Percentiles rank a stretch among this genome's conserved stretches.
Conservation (phyloP, 106 monocot species). For the Hemerocallis citrina region DNA sequence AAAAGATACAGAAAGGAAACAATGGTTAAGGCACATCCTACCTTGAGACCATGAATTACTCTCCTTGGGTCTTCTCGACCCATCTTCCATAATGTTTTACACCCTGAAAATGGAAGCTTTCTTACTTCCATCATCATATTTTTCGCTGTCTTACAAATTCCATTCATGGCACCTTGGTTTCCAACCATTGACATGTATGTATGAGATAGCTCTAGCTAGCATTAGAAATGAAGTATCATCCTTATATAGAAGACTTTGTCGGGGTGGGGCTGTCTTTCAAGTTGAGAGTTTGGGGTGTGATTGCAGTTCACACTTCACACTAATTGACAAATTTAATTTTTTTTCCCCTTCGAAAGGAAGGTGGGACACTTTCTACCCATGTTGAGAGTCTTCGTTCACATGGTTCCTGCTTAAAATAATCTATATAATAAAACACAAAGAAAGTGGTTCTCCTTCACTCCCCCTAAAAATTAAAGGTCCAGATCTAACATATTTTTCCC, state of each 20-base stretch:
- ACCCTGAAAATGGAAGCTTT: slow-evolving; percentile 16
- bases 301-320: too few relatives aligned
- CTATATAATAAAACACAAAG: too few relatives aligned
- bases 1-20: slow-evolving; percentile 64
- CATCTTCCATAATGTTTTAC: slow-evolving; percentile 18
- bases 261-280: too few relatives aligned
- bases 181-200: too few relatives aligned
- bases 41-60: slow-evolving; percentile 51
- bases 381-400: background rate
- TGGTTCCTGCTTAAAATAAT: slow-evolving; percentile 5
- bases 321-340: too few relatives aligned
- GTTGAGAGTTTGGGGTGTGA: too few relatives aligned
- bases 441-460: too few relatives aligned
- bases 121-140: slow-evolving; percentile 13
- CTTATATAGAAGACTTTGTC: background rate
- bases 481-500: too few relatives aligned
- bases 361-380: background rate
- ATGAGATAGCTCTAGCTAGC: too few relatives aligned
- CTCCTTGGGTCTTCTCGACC: slow-evolving; percentile 54
- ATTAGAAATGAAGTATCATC: background rate
- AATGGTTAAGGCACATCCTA: slow-evolving; percentile 44
- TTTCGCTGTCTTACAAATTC: background rate
- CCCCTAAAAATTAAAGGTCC: too few relatives aligned
- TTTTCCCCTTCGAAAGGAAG: background rate
- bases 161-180: background rate